These are phyloP conservation scores for Punctularia strigosozonata DNA, from an alignment of 768 basidiomycete species.

Conservation along the genomic window DNA sequence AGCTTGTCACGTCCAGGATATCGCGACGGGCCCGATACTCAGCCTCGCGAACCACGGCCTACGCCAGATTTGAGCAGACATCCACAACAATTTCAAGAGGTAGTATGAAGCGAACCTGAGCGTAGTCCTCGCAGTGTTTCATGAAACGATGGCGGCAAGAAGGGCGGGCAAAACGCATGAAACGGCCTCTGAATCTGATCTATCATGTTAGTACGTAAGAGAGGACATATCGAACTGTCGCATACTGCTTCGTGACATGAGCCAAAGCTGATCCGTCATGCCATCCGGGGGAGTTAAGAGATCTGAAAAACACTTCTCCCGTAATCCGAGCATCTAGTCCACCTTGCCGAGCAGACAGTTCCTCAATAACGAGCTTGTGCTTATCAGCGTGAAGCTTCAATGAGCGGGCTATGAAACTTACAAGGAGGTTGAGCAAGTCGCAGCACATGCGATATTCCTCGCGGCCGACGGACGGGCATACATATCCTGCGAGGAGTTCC, in stretches of 20 bases:
- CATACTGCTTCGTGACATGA: constrained; percentile 7
- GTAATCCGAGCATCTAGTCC: too few species aligned
- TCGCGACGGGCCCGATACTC: constrained; percentile 9
- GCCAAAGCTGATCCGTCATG: constrained; percentile 8
- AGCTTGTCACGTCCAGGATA: constrained; percentile 12
- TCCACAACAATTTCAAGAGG: too few species aligned
- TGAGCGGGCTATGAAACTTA: too few species aligned
- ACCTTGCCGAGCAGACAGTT: too few species aligned
- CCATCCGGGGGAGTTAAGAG: constrained; percentile 4
- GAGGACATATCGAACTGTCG: background rate
- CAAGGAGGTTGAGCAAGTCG: constrained; percentile 55
- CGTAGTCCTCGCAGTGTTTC: constrained; percentile 4
- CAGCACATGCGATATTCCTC: constrained; percentile 49
- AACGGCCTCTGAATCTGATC: background rate
- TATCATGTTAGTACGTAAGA: background rate
- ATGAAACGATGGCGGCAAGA: constrained; percentile 6
- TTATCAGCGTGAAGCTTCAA: too few species aligned
- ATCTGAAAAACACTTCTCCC: constrained; percentile 7
- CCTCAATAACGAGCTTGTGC: too few species aligned
- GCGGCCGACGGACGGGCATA: constrained; percentile 45
- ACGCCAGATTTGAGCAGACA: too few species aligned
- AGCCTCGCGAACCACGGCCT: constrained; percentile 7
- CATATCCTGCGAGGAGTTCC: constrained; percentile 49
- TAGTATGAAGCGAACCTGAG: too few species aligned
- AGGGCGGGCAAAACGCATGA: constrained; percentile 1